A percentile compares a stretch with the other conserved stretches of the same genome.
phyloP scores from a whole-genome alignment of 495 filamentous ascomycete genomes.

The Collariella sp. region DNA sequence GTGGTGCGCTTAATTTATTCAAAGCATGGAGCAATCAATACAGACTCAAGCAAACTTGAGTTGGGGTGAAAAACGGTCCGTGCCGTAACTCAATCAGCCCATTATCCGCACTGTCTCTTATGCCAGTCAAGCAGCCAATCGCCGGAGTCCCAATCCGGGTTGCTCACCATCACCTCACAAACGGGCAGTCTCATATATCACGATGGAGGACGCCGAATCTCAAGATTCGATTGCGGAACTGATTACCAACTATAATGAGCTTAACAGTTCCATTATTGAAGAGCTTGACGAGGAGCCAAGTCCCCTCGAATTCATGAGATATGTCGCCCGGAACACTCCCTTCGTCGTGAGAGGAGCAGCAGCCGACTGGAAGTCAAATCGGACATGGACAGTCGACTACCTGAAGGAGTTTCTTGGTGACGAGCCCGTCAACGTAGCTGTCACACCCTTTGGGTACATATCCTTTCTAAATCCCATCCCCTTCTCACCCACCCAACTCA shows the following conservation, averaged over 20 bases:
- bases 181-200: neutral
- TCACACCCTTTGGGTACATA: constrained; percentile 58
- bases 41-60: too few relatives aligned
- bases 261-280: constrained; percentile 50
- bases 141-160: too few relatives aligned
- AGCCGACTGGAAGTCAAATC: constrained; percentile 47
- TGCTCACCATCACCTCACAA: neutral
- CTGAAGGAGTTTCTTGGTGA: constrained; percentile 44
- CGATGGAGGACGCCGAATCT: constrained; percentile 6
- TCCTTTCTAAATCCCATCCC: neutral
- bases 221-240: constrained; percentile 43
- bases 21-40: too few relatives aligned
- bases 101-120: too few relatives aligned
- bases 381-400: constrained; percentile 50
- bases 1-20: too few relatives aligned
- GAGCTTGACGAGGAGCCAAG: constrained; percentile 53
- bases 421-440: constrained; percentile 55
- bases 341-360: constrained; percentile 57
- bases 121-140: too few relatives aligned
- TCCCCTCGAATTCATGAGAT: constrained; percentile 64
- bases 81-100: too few relatives aligned
- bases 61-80: too few relatives aligned
- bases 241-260: constrained; percentile 56
- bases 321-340: constrained; percentile 57
- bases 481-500: neutral